A percentile compares a stretch with the other conserved stretches of the same genome.
These are phyloP conservation scores for Styphnolobium japonicum DNA, from an alignment of 306 rosid species.

Conservation along the genomic window DNA sequence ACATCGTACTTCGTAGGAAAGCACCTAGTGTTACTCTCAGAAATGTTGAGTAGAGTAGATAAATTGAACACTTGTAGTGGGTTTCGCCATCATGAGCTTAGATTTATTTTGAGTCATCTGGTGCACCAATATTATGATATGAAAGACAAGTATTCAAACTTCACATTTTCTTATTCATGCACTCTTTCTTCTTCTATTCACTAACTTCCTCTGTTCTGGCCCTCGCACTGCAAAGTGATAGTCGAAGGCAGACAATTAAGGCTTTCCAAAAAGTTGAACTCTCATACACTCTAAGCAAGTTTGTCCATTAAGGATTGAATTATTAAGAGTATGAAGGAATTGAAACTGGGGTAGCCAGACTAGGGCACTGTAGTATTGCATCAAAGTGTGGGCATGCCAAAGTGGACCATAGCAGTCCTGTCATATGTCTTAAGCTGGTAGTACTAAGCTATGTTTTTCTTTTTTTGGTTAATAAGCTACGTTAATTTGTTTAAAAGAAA, in stretches of 20 bases:
- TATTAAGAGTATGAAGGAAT: conserved; percentile 22
- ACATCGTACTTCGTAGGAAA: too few relatives aligned
- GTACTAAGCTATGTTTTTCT: too few relatives aligned
- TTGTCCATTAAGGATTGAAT: conserved; percentile 28
- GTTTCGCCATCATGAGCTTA: conserved; percentile 35
- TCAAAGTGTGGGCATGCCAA: conserved; percentile 22
- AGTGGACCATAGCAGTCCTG: conserved; percentile 23
- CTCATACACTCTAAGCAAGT: conserved; percentile 10
- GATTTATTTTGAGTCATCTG: conserved; percentile 5
- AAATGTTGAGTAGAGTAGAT: conserved; percentile 11
- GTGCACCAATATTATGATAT: conserved; percentile 18
- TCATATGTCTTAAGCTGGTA: conserved; percentile 15
- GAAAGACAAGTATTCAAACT: conserved; percentile 26
- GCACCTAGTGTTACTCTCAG: conserved; percentile 12
- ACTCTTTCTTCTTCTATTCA: conserved; percentile 19
- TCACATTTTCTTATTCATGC: conserved; percentile 18
- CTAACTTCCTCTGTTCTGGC: conserved; percentile 1
- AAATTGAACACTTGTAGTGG: conserved; percentile 42
- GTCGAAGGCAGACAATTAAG: conserved; percentile 19
- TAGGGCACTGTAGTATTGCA: conserved; percentile 8
- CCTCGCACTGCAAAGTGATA: conserved; percentile 7
- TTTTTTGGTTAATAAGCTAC: too few relatives aligned
- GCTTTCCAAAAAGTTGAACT: conserved; percentile 19
- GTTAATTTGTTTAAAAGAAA: conserved; percentile 27
- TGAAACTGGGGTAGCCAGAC: not conserved